These are phyloP conservation scores for Heliamphora pulchella DNA, from an alignment of 179 eudicot genomes.

Conservation along the genomic window DNA sequence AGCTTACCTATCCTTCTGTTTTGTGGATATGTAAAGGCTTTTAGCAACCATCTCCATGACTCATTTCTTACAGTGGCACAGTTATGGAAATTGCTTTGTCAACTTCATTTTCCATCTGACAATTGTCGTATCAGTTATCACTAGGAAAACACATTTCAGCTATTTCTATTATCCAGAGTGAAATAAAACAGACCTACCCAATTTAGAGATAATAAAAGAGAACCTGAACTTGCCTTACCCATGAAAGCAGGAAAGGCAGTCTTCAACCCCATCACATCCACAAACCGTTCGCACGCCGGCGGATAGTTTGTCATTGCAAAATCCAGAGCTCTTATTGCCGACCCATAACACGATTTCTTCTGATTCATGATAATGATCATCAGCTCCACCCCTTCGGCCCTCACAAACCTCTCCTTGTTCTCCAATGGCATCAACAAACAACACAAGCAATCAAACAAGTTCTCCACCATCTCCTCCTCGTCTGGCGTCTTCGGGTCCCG, in stretches of 20 bases:
- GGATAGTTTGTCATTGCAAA: constrained; percentile 95
- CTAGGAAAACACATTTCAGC: not conserved
- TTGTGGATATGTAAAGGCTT: not conserved
- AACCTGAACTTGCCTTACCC: constrained; percentile 96
- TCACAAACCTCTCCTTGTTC: constrained; percentile 93
- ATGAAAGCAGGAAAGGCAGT: constrained; percentile 97
- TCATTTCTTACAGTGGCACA: not conserved
- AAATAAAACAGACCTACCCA: not conserved
- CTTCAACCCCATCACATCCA: constrained; percentile 96
- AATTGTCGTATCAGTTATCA: not conserved
- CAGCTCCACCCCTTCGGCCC: constrained; percentile 93
- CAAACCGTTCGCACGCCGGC: constrained; percentile 94
- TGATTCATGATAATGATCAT: constrained; percentile 98
- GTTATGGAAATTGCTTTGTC: not conserved
- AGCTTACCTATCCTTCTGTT: too few species aligned
- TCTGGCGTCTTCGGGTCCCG: constrained; percentile 79
- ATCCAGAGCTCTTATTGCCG: constrained; percentile 90
- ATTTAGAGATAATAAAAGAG: constrained; percentile 14
- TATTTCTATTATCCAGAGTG: not conserved
- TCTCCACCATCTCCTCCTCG: constrained; percentile 99
- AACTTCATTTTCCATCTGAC: not conserved
- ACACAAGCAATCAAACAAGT: constrained; percentile 92
- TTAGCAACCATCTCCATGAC: not conserved
- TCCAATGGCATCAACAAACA: constrained; percentile 96
- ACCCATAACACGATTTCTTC: constrained; percentile 88